Evolutionary conservation across 176 grass and related monocot species (phyloP).

Genomic region (Hordeum marinum): DNA sequence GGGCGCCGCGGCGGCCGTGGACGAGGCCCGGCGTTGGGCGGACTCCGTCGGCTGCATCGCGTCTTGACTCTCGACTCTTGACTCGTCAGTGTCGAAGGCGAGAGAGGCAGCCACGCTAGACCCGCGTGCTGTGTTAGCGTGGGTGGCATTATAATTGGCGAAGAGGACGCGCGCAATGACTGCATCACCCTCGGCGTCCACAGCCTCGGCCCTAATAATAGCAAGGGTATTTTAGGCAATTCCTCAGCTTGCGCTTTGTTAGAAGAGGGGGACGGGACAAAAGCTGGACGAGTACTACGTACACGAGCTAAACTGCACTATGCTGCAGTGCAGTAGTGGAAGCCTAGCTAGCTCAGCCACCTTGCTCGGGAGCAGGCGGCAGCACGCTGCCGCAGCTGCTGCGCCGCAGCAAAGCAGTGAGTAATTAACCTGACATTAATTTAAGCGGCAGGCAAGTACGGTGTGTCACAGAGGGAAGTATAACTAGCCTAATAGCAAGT

Average conservation of each 20-base stretch:
- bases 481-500: neutral
- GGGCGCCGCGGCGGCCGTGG: slow-evolving; percentile 2
- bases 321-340: slow-evolving; percentile 25
- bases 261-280: slow-evolving; percentile 6
- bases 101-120: neutral
- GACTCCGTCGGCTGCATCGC: slow-evolving; percentile 42
- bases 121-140: slow-evolving; percentile 7
- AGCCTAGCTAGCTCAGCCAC: slow-evolving; percentile 8
- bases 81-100: neutral
- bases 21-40: slow-evolving; percentile 15
- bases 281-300: slow-evolving; percentile 18
- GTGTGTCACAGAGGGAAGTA: neutral
- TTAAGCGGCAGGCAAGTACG: neutral
- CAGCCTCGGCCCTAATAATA: accelerated
- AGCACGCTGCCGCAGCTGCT: neutral
- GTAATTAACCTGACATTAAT: slow-evolving; percentile 16
- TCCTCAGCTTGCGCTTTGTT: neutral
- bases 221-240: neutral
- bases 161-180: slow-evolving; percentile 11
- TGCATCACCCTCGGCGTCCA: neutral
- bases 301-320: slow-evolving; percentile 32
- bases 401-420: neutral
- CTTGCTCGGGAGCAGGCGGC: neutral
- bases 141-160: slow-evolving; percentile 38
- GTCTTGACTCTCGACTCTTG: neutral